Base-by-base conservation (phyloP, 1,284 basidiomycete genomes). In the Trichosporon sp. region DNA sequence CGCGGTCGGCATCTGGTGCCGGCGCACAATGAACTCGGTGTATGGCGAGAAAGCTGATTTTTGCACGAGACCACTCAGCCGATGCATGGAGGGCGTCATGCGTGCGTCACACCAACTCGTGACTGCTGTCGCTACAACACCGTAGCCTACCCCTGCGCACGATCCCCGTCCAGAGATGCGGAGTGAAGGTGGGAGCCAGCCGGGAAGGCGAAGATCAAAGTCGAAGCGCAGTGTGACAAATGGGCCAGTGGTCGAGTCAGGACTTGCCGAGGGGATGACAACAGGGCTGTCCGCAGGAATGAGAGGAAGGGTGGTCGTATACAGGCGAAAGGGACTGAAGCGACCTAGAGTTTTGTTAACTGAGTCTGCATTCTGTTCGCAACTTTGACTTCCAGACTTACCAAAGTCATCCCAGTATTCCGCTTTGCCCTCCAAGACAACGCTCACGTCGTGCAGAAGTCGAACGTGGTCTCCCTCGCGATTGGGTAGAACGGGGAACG, bases 161-260 rank as follows among this genome's bases (percentile, higher is more conserved):
- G 64, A 62, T 4, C 71, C 68, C 7, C 52, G 31, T 10, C 49
- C 49, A 4, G 49, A 54, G 1, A 54, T 21, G 7, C 29, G 27
- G 56, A 75, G 70, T 7, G 71, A 68, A 1, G 74, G 71, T 3
- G 78, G 78, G 7, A 80, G 64, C 78, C 78, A 80, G 2, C 78
- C 78, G 1, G 78, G 78, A 7, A 80, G 59, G 8, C 71, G 70
- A 10, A 80, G 61, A 49, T 80, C 78, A 59, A 80, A 79, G 4
- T 73, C 67, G 32, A 80, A 62, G 16, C 72, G 70, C 11, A 76
- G 63, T 10, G 66, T 64, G 25, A 73, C 58, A 14, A 9, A 66
- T 61, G 11, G 58, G 52, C 10, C 37, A 29, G 25, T 14, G 13
- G 37, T 14, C 8, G 44, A 49, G 3, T n/a, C 25, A 5, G 65